A percentile compares a stretch with the other conserved stretches of the same genome.
These are phyloP conservation scores for Pichia sporocuriosa DNA, from an alignment of 805 yeast genomes.

Conservation along the genomic window DNA sequence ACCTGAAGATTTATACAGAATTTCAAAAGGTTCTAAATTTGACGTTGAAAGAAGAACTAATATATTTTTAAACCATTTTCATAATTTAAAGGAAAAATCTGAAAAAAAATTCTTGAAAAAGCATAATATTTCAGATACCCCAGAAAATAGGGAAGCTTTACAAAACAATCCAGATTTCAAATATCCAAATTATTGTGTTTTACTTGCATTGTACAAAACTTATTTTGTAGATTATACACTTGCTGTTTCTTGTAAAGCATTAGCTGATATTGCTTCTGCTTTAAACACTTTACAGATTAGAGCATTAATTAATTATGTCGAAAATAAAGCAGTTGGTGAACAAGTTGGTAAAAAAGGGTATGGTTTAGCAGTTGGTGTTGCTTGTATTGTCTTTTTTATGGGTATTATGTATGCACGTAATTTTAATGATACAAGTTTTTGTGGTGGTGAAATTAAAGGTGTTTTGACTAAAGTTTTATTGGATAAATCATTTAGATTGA, in stretches of 20 bases:
- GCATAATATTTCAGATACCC: slow-evolving; percentile 27
- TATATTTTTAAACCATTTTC: slow-evolving; percentile 32
- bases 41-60: slow-evolving; percentile 35
- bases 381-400: slow-evolving; percentile 43
- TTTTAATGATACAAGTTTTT: slow-evolving; percentile 51
- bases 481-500: slow-evolving; percentile 58
- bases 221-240: slow-evolving; percentile 39
- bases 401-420: slow-evolving; percentile 53
- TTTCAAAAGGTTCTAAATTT: slow-evolving; percentile 33
- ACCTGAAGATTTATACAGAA: slow-evolving; percentile 53
- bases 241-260: slow-evolving; percentile 35
- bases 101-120: slow-evolving; percentile 27
- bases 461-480: slow-evolving; percentile 64
- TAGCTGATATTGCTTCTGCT: slow-evolving; percentile 44
- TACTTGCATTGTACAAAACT: slow-evolving; percentile 42
- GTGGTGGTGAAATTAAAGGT: slow-evolving; percentile 69
- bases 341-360: slow-evolving; percentile 50
- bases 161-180: slow-evolving; percentile 33
- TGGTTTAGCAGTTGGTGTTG: slow-evolving; percentile 70
- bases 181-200: slow-evolving; percentile 40
- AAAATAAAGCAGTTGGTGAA: slow-evolving; percentile 38
- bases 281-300: slow-evolving; percentile 63
- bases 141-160: slow-evolving; percentile 30
- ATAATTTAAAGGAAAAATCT: slow-evolving; percentile 25
- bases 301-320: slow-evolving; percentile 59